A percentile compares a stretch with the other conserved stretches of the same genome.
Evolutionary conservation across 768 basidiomycete species (phyloP).

Genomic region (Antrodiella citrinella): DNA sequence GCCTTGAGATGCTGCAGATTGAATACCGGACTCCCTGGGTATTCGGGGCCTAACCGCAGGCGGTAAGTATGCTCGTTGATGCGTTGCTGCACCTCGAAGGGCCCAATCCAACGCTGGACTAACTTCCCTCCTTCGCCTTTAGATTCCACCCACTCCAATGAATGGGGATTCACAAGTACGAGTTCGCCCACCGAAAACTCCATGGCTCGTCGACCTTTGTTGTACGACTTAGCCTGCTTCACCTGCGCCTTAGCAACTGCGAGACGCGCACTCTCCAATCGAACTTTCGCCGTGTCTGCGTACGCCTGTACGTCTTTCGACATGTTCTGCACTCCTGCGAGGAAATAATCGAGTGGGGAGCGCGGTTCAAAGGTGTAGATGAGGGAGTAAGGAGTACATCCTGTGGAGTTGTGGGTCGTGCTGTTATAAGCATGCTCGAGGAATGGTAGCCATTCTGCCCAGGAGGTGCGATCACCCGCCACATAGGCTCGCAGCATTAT

Average conservation of each 20-base stretch:
- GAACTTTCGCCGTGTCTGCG: too few relatives aligned
- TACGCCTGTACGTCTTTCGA: not conserved
- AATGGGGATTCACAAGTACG: conserved; percentile 17
- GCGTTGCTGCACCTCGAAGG: conserved; percentile 17
- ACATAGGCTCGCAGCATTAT: conserved; percentile 28
- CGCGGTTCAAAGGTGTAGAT: conserved; percentile 16
- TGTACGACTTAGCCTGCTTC: conserved; percentile 9
- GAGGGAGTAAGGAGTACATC: conserved; percentile 25
- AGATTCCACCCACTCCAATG: conserved; percentile 9
- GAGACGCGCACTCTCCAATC: conserved; percentile 5
- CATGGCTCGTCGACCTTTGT: conserved; percentile 6
- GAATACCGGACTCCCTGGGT: conserved; percentile 16
- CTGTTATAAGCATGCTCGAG: conserved; percentile 30
- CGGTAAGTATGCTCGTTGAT: conserved; percentile 18
- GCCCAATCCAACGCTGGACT: conserved; percentile 14
- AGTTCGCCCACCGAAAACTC: conserved; percentile 16
- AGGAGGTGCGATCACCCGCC: conserved; percentile 27
- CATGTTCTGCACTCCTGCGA: not conserved
- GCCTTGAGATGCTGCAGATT: conserved; percentile 18
- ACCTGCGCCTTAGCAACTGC: conserved; percentile 13
- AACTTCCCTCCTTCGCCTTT: conserved; percentile 18
- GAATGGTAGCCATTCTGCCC: conserved; percentile 24
- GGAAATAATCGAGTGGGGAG: not conserved
- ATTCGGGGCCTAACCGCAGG: conserved; percentile 12
- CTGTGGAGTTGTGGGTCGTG: conserved; percentile 19